Percentiles rank a stretch among this genome's conserved stretches.
phyloP scores from a whole-genome alignment of 495 filamentous ascomycete species.

The Bacidia gigantensis region DNA sequence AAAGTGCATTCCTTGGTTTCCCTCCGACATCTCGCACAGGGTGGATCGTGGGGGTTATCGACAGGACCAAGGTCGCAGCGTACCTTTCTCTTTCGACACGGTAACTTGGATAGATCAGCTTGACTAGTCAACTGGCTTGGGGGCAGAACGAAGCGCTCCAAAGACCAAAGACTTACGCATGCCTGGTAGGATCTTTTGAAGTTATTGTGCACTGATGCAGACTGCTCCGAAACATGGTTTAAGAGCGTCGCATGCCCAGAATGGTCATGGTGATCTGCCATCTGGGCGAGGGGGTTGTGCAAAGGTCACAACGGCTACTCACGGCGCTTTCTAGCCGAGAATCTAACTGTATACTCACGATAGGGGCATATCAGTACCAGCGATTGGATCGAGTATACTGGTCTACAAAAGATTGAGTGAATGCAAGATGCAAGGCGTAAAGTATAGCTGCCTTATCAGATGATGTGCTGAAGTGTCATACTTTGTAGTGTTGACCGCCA shows the following conservation, averaged over 20 bases:
- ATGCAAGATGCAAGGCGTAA: no score
- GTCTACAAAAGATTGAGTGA: no score
- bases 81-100: slow-evolving; percentile 18
- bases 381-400: neutral
- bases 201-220: neutral
- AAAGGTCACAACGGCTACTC: neutral
- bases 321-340: neutral
- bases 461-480: neutral
- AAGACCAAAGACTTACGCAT: slow-evolving; percentile 12
- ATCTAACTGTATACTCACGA: neutral
- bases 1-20: slow-evolving; percentile 95
- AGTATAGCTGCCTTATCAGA: neutral
- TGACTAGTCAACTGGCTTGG: neutral
- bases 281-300: neutral
- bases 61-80: slow-evolving; percentile 34
- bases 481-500: neutral
- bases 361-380: neutral
- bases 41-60: slow-evolving; percentile 85
- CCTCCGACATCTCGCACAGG: slow-evolving; percentile 83
- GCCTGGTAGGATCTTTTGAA: slow-evolving; percentile 17
- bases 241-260: neutral
- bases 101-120: slow-evolving; percentile 3
- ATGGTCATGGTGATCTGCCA: neutral
- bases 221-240: neutral
- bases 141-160: neutral